A percentile compares a stretch with the other conserved stretches of the same genome.
Evolutionary conservation across 2,329 filamentous ascomycete species (phyloP).

Genomic region (Cercospora janseana): DNA sequence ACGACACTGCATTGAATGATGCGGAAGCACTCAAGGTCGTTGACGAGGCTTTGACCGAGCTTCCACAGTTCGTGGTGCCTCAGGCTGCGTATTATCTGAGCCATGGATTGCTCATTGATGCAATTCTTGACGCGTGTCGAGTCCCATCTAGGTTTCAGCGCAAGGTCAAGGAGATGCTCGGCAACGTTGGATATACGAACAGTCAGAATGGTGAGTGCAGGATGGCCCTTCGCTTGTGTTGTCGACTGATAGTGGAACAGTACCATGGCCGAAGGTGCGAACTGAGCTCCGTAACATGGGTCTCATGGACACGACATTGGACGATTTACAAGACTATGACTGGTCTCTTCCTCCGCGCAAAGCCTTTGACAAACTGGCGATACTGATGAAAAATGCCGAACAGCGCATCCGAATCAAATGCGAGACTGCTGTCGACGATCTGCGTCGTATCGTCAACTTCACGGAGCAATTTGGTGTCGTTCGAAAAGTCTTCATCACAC

Average conservation of each 20-base stretch:
- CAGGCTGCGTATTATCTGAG: constrained; percentile 68
- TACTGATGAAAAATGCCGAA: constrained; percentile 53
- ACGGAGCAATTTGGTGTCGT: constrained; percentile 71
- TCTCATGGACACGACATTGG: constrained; percentile 82
- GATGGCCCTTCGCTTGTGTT: neutral
- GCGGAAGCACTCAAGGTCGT: constrained; percentile 91
- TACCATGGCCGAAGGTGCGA: constrained; percentile 72
- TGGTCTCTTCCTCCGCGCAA: constrained; percentile 77
- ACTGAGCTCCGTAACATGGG: constrained; percentile 79
- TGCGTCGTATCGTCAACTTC: constrained; percentile 75
- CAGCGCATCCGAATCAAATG: constrained; percentile 21
- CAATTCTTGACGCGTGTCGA: constrained; percentile 87
- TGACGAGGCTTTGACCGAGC: constrained; percentile 79
- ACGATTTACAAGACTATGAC: constrained; percentile 87
- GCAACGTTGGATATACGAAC: constrained; percentile 78
- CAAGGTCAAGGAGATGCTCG: constrained; percentile 76
- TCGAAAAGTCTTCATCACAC: constrained; percentile 78
- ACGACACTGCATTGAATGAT: constrained; percentile 83
- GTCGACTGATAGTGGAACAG: constrained; percentile 3
- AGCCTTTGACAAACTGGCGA: constrained; percentile 62
- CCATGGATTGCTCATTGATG: constrained; percentile 79
- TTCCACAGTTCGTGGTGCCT: constrained; percentile 56
- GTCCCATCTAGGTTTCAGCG: constrained; percentile 68
- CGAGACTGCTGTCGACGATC: constrained; percentile 57
- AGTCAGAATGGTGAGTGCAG: constrained; percentile 48